Evolutionary conservation across 257 asterid genomes (phyloP), one percentile per base, ranked within the genome.

Genomic region (Datura wrightii): DNA sequence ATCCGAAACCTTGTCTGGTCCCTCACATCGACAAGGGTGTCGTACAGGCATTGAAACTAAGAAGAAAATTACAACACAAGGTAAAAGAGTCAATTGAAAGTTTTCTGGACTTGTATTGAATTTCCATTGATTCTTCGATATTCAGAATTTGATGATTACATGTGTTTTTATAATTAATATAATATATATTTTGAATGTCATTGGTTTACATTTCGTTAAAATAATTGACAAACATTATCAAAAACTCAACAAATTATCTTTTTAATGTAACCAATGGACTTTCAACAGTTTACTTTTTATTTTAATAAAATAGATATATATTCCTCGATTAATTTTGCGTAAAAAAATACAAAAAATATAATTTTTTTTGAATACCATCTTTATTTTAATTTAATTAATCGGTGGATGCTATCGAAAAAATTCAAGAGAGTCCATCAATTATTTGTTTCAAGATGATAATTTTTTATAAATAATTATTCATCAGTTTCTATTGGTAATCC

Each of bases 1-100:
- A 36, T 37, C 56, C 53, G 19, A 18, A 76, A 42, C 74, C 50
- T 53, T 63, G 53, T 74, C 81, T 60, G 79, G 79, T 42, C 79
- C 79, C 37, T 18, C 52, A 41, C 53, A 15, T 3, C 1, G 54
- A 39, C 53, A 69, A 69, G 79, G 31, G 78, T 67, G 79, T 70
- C 31, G 78, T 53, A 36, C 19, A 41, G 8, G 56, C 3, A 10
- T n/a, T 44, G 80, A 71, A 71, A 71, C n/a, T 8, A 15, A n/a
- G 58, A 24, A 71, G 56, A 71, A 71, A 71, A 71, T 8, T 4
- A 44, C 16, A 24, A 62, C n/a, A 71, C 18, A 8, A 42, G 7
- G 7, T 7, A 71, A 44, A 42, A 71, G 56, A 71, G 79, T 71
- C 79, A n/a, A n/a, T n/a, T 44, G 79, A 14, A 71, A 44, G 31